Evolutionary conservation across 768 basidiomycete species (phyloP).

Genomic region (Amanita polypyramis): DNA sequence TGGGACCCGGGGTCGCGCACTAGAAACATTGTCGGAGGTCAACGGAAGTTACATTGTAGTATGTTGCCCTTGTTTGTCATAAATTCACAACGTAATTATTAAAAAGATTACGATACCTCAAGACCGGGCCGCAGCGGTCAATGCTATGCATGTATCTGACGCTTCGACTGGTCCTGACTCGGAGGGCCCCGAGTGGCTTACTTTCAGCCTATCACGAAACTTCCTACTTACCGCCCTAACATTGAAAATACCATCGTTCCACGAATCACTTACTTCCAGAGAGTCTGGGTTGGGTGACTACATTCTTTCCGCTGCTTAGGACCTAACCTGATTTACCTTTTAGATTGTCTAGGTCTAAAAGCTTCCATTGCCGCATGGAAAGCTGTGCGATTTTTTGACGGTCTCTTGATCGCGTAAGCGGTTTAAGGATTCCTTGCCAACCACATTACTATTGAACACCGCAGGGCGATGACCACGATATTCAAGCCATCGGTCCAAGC

Average conservation of each 20-base stretch:
- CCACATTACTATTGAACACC: background rate
- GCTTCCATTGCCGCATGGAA: background rate
- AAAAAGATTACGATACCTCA: too few species aligned
- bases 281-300: background rate
- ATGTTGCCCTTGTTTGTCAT: too few species aligned
- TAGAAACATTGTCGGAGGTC: too few species aligned
- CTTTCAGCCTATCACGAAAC: too few species aligned
- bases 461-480: background rate
- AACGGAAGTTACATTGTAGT: too few species aligned
- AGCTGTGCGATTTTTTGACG: background rate
- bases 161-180: too few species aligned
- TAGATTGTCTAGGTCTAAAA: background rate
- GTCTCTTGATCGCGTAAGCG: slow-evolving; percentile 3
- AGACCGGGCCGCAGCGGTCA: too few species aligned
- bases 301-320: background rate
- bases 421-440: background rate
- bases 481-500: background rate
- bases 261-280: background rate
- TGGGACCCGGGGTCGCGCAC: too few species aligned
- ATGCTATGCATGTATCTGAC: too few species aligned
- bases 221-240: background rate
- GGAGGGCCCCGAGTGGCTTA: too few species aligned
- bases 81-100: too few species aligned
- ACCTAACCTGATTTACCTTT: background rate
- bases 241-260: background rate